These are phyloP conservation scores for Rhizodiscina lignyota DNA, from an alignment of 495 filamentous ascomycete species.

Conservation along the genomic window DNA sequence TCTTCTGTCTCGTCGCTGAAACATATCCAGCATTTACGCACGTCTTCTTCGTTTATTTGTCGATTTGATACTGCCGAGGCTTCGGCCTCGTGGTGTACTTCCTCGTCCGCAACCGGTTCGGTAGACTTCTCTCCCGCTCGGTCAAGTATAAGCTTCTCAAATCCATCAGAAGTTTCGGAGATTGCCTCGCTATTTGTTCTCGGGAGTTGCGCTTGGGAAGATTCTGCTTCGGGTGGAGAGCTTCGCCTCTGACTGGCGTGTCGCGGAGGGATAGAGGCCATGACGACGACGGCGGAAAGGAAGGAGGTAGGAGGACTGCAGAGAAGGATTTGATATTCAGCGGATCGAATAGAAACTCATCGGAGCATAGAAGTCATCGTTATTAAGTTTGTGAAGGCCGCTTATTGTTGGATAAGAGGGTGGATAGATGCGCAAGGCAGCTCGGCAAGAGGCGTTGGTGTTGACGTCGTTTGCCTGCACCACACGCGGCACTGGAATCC, in stretches of 20 bases:
- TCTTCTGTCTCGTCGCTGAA: slow-evolving; percentile 73
- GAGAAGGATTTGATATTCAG: too few species aligned
- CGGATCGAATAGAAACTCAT: too few species aligned
- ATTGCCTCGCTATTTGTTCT: slow-evolving; percentile 9
- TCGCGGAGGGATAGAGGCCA: slow-evolving; percentile 15
- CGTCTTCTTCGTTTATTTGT: slow-evolving; percentile 8
- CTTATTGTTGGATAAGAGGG: too few species aligned
- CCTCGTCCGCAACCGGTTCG: neutral
- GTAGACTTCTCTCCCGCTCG: slow-evolving; percentile 10
- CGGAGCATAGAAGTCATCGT: too few species aligned
- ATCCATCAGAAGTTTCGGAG: slow-evolving; percentile 16
- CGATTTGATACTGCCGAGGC: neutral
- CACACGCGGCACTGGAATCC: too few species aligned
- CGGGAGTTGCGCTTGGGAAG: slow-evolving; percentile 4
- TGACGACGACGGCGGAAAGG: too few species aligned
- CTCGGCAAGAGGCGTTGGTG: too few species aligned
- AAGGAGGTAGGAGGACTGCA: too few species aligned
- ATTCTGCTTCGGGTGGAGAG: slow-evolving; percentile 1
- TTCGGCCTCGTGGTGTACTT: neutral
- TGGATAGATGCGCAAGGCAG: too few species aligned
- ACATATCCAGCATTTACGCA: slow-evolving; percentile 85
- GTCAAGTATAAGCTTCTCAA: slow-evolving; percentile 21
- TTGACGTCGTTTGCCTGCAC: too few species aligned
- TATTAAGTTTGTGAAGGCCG: too few species aligned
- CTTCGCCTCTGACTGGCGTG: neutral